A percentile compares a stretch with the other conserved stretches of the same genome.
phyloP scores from a whole-genome alignment of 345 rosid genomes.

The Moricandia moricandioides region DNA sequence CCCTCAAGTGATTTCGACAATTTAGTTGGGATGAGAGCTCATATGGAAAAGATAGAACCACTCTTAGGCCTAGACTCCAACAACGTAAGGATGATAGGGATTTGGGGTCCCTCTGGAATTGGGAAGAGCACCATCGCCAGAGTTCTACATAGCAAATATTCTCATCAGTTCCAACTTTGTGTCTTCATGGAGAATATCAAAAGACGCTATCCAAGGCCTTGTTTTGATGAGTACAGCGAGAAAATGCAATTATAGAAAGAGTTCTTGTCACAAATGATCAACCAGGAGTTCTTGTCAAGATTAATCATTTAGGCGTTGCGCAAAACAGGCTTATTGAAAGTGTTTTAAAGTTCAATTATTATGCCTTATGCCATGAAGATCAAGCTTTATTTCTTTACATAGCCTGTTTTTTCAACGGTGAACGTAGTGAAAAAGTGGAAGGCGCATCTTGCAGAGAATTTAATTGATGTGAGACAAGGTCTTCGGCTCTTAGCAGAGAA shows the following conservation, averaged over 20 bases:
- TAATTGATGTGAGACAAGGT: neutral
- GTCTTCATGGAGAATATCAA: slow-evolving; percentile 9
- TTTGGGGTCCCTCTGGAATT: slow-evolving; percentile 40
- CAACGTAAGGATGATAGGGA: slow-evolving; percentile 37
- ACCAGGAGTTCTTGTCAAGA: neutral
- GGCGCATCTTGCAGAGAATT: neutral
- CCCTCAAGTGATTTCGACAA: neutral
- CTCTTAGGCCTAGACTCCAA: neutral
- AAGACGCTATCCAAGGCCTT: neutral
- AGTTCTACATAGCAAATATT: neutral
- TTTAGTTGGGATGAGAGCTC: slow-evolving; percentile 31
- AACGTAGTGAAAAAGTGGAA: neutral
- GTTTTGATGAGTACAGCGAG: slow-evolving; percentile 5
- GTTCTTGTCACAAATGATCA: slow-evolving; percentile 36
- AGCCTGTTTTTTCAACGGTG: slow-evolving; percentile 25
- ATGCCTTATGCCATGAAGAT: slow-evolving; percentile 25
- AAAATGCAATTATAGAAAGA: slow-evolving; percentile 19
- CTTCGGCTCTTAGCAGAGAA: slow-evolving; percentile 19
- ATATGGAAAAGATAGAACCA: neutral
- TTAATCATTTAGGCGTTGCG: slow-evolving; percentile 15
- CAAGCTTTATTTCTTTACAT: slow-evolving; percentile 35
- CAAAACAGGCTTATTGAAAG: neutral
- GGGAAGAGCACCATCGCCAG: slow-evolving; percentile 40
- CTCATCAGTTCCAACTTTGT: neutral
- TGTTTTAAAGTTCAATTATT: slow-evolving; percentile 27